Conservation (phyloP, 2,329 filamentous ascomycete genomes). For the Colletotrichum costaricense region DNA sequence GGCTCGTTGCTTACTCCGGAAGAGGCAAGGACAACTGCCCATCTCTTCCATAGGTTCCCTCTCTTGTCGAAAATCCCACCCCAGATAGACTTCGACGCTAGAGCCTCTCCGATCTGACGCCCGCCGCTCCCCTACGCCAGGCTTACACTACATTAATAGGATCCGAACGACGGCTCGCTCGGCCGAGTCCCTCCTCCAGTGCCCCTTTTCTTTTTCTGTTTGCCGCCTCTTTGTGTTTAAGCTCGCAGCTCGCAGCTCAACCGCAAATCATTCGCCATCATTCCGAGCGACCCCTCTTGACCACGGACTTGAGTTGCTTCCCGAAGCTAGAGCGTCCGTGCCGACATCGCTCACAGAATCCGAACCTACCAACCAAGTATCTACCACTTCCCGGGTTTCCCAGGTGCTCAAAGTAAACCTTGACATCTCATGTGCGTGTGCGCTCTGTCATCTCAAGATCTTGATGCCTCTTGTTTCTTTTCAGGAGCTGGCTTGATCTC, state of each 20-base stretch:
- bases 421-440: neutral
- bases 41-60: neutral
- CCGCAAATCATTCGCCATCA: neutral
- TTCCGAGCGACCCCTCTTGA: neutral
- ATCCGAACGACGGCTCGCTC: constrained; percentile 12
- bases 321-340: neutral
- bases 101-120: constrained; percentile 5
- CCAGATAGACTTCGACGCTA: constrained; percentile 24
- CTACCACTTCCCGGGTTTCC: neutral
- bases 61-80: neutral
- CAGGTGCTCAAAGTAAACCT: neutral
- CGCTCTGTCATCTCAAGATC: neutral
- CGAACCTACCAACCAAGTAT: neutral
- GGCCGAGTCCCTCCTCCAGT: constrained; percentile 13
- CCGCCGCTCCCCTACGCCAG: neutral
- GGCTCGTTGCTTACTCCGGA: neutral
- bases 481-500: no score
- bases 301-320: neutral
- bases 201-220: neutral
- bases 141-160: neutral
- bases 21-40: neutral
- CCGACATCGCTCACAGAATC: neutral
- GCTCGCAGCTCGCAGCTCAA: neutral
- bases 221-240: neutral
- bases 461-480: neutral